Base-by-base conservation (phyloP, 352 stramenopile genomes). In the Thraustochytrium sp. region DNA sequence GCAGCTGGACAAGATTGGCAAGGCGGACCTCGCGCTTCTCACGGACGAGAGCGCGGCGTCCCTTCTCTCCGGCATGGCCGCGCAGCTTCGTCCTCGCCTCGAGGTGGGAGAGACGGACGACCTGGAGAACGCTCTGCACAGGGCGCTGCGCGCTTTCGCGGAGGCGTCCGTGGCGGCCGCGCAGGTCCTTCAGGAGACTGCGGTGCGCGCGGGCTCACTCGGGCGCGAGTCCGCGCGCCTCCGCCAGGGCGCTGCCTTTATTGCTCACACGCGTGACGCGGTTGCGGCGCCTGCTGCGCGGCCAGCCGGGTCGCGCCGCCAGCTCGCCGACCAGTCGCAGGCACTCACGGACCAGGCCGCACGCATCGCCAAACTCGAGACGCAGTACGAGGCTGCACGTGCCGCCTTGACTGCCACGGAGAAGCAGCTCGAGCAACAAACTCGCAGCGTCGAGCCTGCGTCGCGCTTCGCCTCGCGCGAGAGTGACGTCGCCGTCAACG, bases 351-450 rank as follows among this genome's bases (percentile, higher is more conserved):
- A 13, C 3, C 68, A 80, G 51, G 31, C 42, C 9, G 48, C 26
- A 34, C 48, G 53, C 34, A 13, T 80, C 16, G 68, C 34, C 23
- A 51, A 44, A 26, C 51, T 80, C 11, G 46, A 80, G 68, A n/a
- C 68, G 5, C 48, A 51, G 31, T 80, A 80, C 34, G 13, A 42
- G 34, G 37, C 2, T 11, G 1, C 34, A 4, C 51, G 68, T 23
- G n/a, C 46, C 5, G 34, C 21, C 3, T n/a, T 80, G 18, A 80
- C 68, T 9, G 13, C 2, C 18, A 65, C 76, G 46, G 68, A 80
- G 13, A 80, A 80, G 37, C 49, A 51, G 37, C 68, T 80, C 42
- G 62, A 75, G 62, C 37, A 54, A 4, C 56, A n/a, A n/a, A n/a
- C n/a, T n/a, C n/a, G n/a, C n/a, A n/a, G n/a, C n/a, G n/a, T n/a